Evolutionary conservation across 345 rosid species (phyloP), one percentile per base, ranked within the genome.

Genomic region (Microthlaspi erraticum): DNA sequence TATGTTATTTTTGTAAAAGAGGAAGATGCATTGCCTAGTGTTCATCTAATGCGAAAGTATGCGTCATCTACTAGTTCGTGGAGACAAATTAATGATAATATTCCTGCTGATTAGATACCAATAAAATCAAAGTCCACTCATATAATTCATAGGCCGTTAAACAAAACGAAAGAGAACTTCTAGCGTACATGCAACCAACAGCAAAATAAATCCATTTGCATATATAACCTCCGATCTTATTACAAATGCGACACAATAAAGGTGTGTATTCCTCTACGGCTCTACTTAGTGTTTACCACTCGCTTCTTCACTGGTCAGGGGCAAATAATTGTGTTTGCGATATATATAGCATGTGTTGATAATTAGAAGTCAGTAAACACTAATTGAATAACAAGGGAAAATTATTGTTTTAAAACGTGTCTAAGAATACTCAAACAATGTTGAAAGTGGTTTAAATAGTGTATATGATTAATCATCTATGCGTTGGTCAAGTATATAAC

Each of bases 31-130:
- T 55, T 63, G 66, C 53, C 48, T 73, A 13, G 66, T 58, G 72
- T 73, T 59, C 66, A 10, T 34, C 37, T 39, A 58, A 49, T 73
- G 66, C 44, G 66, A 65, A 54, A 65, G 60, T 57, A 48, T 14
- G 51, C 63, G 49, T 42, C 62, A 59, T 66, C 50, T 66, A 20
- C 33, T 34, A 74, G 73, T 43, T 74, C 73, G 78, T 74, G 78
- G 78, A 67, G 68, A 66, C 73, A 74, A 16, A 61, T 33, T 41
- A 66, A 52, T 37, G 62, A 51, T 66, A 60, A 42, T 51, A 60
- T 60, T 67, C 56, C 29, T 67, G 68, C 73, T 74, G 78, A 74
- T 74, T 74, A 66, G 78, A 74, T 66, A 59, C 73, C 78, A 74
- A 42, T 74, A 59, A 59, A 66, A 66, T n/a, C 31, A 59, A 66